Evolutionary conservation across 148 eudicot species (phyloP), one percentile per base, ranked within the genome.

Genomic region (Limonium bicolor): DNA sequence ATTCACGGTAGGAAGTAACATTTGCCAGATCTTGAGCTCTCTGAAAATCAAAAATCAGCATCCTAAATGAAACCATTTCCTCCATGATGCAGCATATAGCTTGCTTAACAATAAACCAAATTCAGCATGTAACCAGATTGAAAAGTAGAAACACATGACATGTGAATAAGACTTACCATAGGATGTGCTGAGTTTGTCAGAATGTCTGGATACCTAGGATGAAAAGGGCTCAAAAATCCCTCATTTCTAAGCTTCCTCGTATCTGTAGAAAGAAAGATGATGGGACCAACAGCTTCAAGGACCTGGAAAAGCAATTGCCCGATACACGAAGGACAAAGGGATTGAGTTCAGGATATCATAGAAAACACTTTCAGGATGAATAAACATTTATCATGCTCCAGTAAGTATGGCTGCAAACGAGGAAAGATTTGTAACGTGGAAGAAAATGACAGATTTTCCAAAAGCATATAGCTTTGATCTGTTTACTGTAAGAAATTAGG

Each of bases 131-230:
- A 18, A 27, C 14, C 19, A 27, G 21, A 18, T 19, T 6, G n/a
- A 20, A 22, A 17, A 38, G 13, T 35, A 11, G 50, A 45, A 49
- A 15, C 19, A 53, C 19, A 42, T 42, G 30, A 42, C 15, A 42
- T 11, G 0, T 39, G 23, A 60, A 11, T 40, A 20, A 21, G 27
- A 48, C 32, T 53, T 59, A 85, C 99, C 99, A 92, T 76, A 15
- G 99, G 99, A 61, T 92, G 99, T 4, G 99, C 99, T 36, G 99
- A 92, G 67, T 92, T 92, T 30, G 99, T 92, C 27, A 85, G 94
- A 53, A 92, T 92, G 62, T 92, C 99, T 19, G 99, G 99, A 68
- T 84, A 92, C 58, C 99, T 71, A 59, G 99, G 99, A 73, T 92
- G 99, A 72, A 81, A 92, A 24, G 99, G 99, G 60, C 99, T 92